A percentile compares a stretch with the other conserved stretches of the same genome.
phyloP scores from a whole-genome alignment of 106 monocot genomes.

The Chionographis japonica region DNA sequence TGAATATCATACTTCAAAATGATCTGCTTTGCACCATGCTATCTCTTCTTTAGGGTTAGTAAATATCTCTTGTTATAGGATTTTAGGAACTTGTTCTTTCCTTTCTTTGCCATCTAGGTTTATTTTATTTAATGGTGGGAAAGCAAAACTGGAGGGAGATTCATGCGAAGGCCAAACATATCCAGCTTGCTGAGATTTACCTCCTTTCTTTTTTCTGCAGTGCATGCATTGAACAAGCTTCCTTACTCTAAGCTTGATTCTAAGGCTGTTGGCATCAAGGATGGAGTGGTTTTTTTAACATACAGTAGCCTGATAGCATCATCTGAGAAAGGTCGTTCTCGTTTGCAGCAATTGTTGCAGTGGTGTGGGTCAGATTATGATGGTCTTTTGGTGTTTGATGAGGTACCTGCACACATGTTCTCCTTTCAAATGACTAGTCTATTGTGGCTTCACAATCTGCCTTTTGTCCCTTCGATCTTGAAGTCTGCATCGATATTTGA shows the following conservation, averaged over 20 bases:
- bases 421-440: background rate
- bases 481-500: background rate
- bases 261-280: conserved; percentile 90
- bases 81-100: too few relatives aligned
- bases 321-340: conserved; percentile 93
- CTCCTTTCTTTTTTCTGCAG: conserved; percentile 38
- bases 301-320: conserved; percentile 97
- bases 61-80: too few relatives aligned
- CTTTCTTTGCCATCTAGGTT: too few relatives aligned
- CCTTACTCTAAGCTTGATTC: conserved; percentile 98
- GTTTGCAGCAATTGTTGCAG: conserved; percentile 88
- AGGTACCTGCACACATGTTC: conserved; percentile 41
- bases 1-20: too few relatives aligned
- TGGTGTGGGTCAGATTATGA: conserved; percentile 96
- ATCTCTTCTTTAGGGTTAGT: too few relatives aligned
- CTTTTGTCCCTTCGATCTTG: background rate
- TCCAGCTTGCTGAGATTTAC: background rate
- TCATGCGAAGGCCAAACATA: too few relatives aligned
- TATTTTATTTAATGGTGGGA: too few relatives aligned
- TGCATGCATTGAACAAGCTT: conserved; percentile 96
- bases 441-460: too few relatives aligned
- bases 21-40: too few relatives aligned
- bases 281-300: conserved; percentile 91
- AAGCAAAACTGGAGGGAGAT: too few relatives aligned
- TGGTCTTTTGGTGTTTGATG: conserved; percentile 94